These are phyloP conservation scores for Artomyces pyxidatus DNA, from an alignment of 768 basidiomycete genomes.

Conservation along the genomic window DNA sequence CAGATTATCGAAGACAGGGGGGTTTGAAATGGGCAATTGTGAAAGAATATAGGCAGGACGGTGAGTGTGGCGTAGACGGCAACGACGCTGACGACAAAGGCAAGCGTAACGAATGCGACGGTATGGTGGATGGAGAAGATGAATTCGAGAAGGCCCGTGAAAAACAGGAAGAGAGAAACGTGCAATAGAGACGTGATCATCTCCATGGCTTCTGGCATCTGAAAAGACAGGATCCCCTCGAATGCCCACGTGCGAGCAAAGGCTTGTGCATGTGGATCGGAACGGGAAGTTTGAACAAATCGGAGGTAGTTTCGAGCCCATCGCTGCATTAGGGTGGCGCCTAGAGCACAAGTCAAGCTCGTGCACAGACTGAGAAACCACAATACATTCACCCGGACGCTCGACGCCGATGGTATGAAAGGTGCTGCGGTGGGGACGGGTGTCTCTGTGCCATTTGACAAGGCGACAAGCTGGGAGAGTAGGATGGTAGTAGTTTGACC, in stretches of 20 bases:
- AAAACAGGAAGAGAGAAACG: slow-evolving; percentile 12
- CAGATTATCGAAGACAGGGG: slow-evolving; percentile 9
- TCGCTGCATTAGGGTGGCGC: slow-evolving; percentile 10
- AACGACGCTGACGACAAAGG: background rate
- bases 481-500: background rate
- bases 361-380: slow-evolving; percentile 11
- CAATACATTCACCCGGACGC: background rate
- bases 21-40: slow-evolving; percentile 12
- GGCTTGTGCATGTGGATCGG: slow-evolving; percentile 2
- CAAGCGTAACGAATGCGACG: slow-evolving; percentile 5
- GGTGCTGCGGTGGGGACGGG: background rate
- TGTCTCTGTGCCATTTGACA: background rate
- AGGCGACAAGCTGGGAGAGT: background rate
- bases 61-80: slow-evolving; percentile 5
- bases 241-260: slow-evolving; percentile 5
- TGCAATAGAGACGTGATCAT: slow-evolving; percentile 9
- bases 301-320: slow-evolving; percentile 10
- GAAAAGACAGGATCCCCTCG: slow-evolving; percentile 7
- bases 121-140: slow-evolving; percentile 8
- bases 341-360: slow-evolving; percentile 8
- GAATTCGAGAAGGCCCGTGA: slow-evolving; percentile 12
- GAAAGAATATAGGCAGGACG: slow-evolving; percentile 6
- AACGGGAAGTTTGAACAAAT: background rate
- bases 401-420: background rate
- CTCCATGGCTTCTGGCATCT: slow-evolving; percentile 1